phyloP scores from a whole-genome alignment of 768 basidiomycete genomes.

The Cubamyces lactineus region DNA sequence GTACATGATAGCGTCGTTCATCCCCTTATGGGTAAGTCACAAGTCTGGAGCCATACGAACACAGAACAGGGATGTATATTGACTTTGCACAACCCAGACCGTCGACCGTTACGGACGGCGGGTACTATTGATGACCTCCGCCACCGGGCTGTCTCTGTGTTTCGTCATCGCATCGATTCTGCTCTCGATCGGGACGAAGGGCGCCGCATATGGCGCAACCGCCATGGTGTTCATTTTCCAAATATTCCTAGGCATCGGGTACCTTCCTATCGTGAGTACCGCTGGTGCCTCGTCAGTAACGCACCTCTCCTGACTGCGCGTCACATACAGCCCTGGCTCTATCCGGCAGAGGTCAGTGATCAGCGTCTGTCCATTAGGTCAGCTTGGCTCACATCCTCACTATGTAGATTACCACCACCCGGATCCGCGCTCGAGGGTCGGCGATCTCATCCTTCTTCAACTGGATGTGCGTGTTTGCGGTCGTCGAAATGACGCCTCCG shows the following conservation, averaged over 20 bases:
- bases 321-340: slow-evolving; percentile 37
- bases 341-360: slow-evolving; percentile 34
- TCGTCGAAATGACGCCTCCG: slow-evolving; percentile 47
- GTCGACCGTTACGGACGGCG: slow-evolving; percentile 46
- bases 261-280: slow-evolving; percentile 40
- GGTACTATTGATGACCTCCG: slow-evolving; percentile 41
- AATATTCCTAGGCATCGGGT: slow-evolving; percentile 45
- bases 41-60: not conserved
- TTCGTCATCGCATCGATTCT: slow-evolving; percentile 41
- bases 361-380: not conserved
- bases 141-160: slow-evolving; percentile 42
- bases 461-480: slow-evolving; percentile 39
- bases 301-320: not conserved
- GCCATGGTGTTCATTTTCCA: slow-evolving; percentile 48
- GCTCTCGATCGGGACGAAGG: slow-evolving; percentile 39
- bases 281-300: too few species aligned
- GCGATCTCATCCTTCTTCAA: slow-evolving; percentile 35
- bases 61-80: not conserved
- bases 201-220: slow-evolving; percentile 42
- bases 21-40: slow-evolving; percentile 39
- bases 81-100: slow-evolving; percentile 31
- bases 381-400: not conserved
- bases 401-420: slow-evolving; percentile 42
- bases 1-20: slow-evolving; percentile 46
- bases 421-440: slow-evolving; percentile 41